Evolutionary conservation across 148 eudicot species (phyloP).

Genomic region (Limonium bicolor): DNA sequence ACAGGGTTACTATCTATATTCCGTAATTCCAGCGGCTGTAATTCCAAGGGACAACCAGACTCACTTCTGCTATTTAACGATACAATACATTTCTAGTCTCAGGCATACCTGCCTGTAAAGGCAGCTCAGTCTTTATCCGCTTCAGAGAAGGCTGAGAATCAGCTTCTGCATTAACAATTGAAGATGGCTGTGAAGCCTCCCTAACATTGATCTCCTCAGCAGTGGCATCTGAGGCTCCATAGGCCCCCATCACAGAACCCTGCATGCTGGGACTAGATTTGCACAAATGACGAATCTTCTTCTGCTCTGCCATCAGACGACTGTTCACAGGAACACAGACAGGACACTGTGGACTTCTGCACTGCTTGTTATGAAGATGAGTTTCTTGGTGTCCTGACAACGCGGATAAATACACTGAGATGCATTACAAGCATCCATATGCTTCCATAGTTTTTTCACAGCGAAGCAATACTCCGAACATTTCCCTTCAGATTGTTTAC

Average conservation of each 20-base stretch:
- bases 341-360: slow-evolving; percentile 54
- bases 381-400: slow-evolving; percentile 28
- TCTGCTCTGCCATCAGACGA: slow-evolving; percentile 20
- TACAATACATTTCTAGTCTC: slow-evolving; percentile 25
- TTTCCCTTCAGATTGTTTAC: slow-evolving; percentile 55
- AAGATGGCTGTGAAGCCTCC: slow-evolving; percentile 19
- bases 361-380: slow-evolving; percentile 44
- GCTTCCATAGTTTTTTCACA: slow-evolving; percentile 49
- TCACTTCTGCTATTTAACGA: slow-evolving; percentile 14
- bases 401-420: slow-evolving; percentile 45
- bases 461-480: slow-evolving; percentile 51
- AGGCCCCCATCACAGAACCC: slow-evolving; percentile 12
- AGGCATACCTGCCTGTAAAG: slow-evolving; percentile 20
- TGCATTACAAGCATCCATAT: slow-evolving; percentile 36
- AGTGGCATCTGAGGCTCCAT: slow-evolving; percentile 24
- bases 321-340: slow-evolving; percentile 60
- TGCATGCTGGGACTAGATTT: slow-evolving; percentile 26
- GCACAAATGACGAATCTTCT: slow-evolving; percentile 12
- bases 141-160: slow-evolving; percentile 45
- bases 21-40: slow-evolving; percentile 20
- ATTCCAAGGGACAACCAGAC: slow-evolving; percentile 16
- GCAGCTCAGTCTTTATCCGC: slow-evolving; percentile 54
- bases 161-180: slow-evolving; percentile 27
- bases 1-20: slow-evolving; percentile 13
- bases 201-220: slow-evolving; percentile 18